A percentile compares a stretch with the other conserved stretches of the same genome.
Evolutionary conservation across 495 filamentous ascomycete species (phyloP).

Genomic region (Copromyces sp.): DNA sequence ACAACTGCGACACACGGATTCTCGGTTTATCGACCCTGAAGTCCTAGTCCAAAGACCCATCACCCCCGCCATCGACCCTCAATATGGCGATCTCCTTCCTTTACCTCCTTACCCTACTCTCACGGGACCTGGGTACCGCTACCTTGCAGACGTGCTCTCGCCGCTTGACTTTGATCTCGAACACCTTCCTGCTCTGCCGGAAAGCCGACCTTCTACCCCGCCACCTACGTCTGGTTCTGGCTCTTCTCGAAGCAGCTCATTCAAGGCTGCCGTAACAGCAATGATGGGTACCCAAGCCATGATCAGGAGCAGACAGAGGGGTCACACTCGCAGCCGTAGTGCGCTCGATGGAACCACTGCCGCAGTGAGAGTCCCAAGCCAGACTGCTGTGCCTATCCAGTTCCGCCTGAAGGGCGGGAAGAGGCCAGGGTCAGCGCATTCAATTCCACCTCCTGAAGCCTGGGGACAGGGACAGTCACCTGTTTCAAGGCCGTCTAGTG

Average conservation of each 20-base stretch:
- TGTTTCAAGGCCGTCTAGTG: background rate
- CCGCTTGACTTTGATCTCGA: constrained; percentile 9
- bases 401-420: constrained; percentile 33
- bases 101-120: constrained; percentile 30
- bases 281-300: background rate
- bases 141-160: constrained; percentile 6
- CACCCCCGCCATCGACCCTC: constrained; percentile 47
- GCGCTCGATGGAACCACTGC: constrained; percentile 22
- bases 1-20: constrained; percentile 20
- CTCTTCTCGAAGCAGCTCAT: background rate
- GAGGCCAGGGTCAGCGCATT: constrained; percentile 26
- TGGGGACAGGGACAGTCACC: constrained; percentile 30
- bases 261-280: background rate
- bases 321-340: constrained; percentile 29
- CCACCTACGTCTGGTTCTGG: constrained; percentile 5
- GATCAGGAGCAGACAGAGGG: constrained; percentile 9
- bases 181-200: constrained; percentile 37
- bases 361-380: constrained; percentile 33
- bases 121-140: constrained; percentile 37
- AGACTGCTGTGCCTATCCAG: constrained; percentile 41
- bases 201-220: constrained; percentile 40
- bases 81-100: constrained; percentile 44
- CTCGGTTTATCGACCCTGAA: constrained; percentile 39
- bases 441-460: constrained; percentile 20
- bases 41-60: constrained; percentile 36